These are phyloP conservation scores for Pittosporum tobira DNA, from an alignment of 129 eudicot species.

Conservation along the genomic window DNA sequence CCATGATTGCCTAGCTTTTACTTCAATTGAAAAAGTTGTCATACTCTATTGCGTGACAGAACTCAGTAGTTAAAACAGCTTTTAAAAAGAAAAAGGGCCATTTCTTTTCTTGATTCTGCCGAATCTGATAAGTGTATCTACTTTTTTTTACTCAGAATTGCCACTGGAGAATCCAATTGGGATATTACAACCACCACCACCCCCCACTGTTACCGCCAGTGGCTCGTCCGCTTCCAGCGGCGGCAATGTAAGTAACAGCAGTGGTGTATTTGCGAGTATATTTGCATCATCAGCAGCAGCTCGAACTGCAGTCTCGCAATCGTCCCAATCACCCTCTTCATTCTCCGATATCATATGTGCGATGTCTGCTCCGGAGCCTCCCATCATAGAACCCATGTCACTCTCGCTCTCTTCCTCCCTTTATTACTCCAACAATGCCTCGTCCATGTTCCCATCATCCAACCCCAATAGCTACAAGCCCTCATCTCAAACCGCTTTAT, in stretches of 20 bases:
- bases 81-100: constrained; percentile 10
- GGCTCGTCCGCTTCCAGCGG: constrained; percentile 31
- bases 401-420: constrained; percentile 63
- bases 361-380: constrained; percentile 22
- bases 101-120: constrained; percentile 1
- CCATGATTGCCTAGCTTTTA: constrained; percentile 36
- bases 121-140: neutral
- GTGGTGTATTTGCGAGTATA: constrained; percentile 48
- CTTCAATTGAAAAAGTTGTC: constrained; percentile 31
- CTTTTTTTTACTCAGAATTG: constrained; percentile 29
- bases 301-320: constrained; percentile 11
- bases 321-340: constrained; percentile 41
- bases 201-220: constrained; percentile 15
- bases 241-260: constrained; percentile 20
- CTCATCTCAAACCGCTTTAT: constrained; percentile 47
- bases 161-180: constrained; percentile 50
- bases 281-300: constrained; percentile 41
- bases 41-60: constrained; percentile 10
- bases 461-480: constrained; percentile 31
- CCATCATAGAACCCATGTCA: constrained; percentile 44
- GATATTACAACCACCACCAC: constrained; percentile 14
- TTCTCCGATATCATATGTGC: constrained; percentile 34
- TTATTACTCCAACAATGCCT: constrained; percentile 31
- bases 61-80: constrained; percentile 13
- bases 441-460: constrained; percentile 37